Evolutionary conservation across 2,329 filamentous ascomycete species (phyloP).

Genomic region (Aspergillus sp.): DNA sequence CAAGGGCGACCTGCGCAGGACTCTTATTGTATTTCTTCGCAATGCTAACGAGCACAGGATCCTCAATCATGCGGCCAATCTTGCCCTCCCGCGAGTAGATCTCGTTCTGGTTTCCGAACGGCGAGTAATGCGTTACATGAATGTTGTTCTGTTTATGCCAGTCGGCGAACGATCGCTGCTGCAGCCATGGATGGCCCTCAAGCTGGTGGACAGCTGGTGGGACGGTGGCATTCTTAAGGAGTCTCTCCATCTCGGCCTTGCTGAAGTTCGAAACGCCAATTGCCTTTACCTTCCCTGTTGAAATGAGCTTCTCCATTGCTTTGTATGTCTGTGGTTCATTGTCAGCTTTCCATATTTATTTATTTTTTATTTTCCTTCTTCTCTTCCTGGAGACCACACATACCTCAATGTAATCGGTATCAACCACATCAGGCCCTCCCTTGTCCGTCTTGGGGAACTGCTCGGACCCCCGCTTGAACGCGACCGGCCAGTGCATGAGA

Average conservation of each 20-base stretch:
- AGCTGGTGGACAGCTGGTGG: constrained; percentile 53
- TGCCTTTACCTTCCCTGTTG: constrained; percentile 47
- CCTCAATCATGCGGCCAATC: constrained; percentile 53
- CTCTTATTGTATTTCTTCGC: constrained; percentile 54
- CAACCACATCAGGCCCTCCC: constrained; percentile 43
- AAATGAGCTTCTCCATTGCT: constrained; percentile 48
- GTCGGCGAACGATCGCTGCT: constrained; percentile 49
- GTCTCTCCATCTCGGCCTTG: constrained; percentile 47
- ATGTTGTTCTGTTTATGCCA: constrained; percentile 53
- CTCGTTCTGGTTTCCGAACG: constrained; percentile 56
- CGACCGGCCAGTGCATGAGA: constrained; percentile 66
- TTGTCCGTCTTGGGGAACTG: constrained; percentile 47
- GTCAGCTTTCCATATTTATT: not conserved
- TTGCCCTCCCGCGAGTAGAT: constrained; percentile 47
- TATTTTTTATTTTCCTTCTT: too few species aligned
- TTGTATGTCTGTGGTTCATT: constrained; percentile 46
- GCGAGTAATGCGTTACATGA: constrained; percentile 56
- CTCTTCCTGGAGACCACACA: constrained; percentile 4
- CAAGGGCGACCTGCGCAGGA: constrained; percentile 52
- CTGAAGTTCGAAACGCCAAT: constrained; percentile 57
- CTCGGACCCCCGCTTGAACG: constrained; percentile 52
- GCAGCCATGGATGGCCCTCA: constrained; percentile 55
- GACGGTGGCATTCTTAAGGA: constrained; percentile 46
- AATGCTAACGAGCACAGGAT: constrained; percentile 50
- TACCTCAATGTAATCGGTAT: constrained; percentile 52